Conservation (phyloP, 495 filamentous ascomycete genomes). For the Letharia columbiana region DNA sequence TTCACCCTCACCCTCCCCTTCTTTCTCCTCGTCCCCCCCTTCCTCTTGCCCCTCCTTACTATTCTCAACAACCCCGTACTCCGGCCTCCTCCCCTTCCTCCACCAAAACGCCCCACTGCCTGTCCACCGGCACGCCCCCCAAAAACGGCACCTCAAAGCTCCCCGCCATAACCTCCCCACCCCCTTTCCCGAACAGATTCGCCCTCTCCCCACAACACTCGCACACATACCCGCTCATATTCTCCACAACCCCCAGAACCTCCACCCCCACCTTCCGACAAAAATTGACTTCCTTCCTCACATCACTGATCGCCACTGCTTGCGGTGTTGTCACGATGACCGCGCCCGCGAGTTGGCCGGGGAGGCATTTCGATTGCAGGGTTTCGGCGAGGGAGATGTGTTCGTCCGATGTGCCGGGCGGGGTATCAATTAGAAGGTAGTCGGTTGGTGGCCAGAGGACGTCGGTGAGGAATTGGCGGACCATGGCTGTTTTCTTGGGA, state of each 20-base stretch:
- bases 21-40: slow-evolving; percentile 33
- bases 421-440: slow-evolving; percentile 90
- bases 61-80: slow-evolving; percentile 27
- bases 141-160: slow-evolving; percentile 79
- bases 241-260: slow-evolving; percentile 86
- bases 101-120: slow-evolving; percentile 56
- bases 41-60: slow-evolving; percentile 32
- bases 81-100: slow-evolving; percentile 51
- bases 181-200: slow-evolving; percentile 83
- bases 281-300: slow-evolving; percentile 94
- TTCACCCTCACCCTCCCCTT: slow-evolving; percentile 40
- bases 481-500: slow-evolving; percentile 98
- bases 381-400: slow-evolving; percentile 92
- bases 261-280: slow-evolving; percentile 76
- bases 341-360: slow-evolving; percentile 53
- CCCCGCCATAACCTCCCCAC: slow-evolving; percentile 79
- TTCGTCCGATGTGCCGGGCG: slow-evolving; percentile 92
- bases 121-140: slow-evolving; percentile 82
- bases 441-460: slow-evolving; percentile 82
- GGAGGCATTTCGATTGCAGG: slow-evolving; percentile 47
- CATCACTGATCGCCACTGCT: slow-evolving; percentile 85
- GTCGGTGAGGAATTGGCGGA: slow-evolving; percentile 86
- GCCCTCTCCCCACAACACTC: slow-evolving; percentile 91
- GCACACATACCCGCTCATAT: slow-evolving; percentile 96
- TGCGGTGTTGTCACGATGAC: slow-evolving; percentile 96